Conservation (phyloP, 2,329 filamentous ascomycete species). For the Fusarium floridanum region DNA sequence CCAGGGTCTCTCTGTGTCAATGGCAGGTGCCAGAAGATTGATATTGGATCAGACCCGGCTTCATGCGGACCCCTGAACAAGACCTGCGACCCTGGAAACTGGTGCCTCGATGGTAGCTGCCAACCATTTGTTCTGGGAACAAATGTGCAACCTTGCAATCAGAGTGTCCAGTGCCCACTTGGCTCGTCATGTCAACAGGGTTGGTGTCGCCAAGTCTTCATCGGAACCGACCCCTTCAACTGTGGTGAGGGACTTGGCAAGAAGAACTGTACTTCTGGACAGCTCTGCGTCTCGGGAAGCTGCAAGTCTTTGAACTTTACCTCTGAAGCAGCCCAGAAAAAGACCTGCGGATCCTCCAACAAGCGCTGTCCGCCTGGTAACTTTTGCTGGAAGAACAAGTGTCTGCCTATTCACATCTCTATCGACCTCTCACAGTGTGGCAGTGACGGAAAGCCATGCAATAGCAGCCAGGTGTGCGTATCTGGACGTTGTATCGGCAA, state of each 20-base stretch:
- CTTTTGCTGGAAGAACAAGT: slow-evolving; percentile 18
- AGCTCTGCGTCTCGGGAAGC: slow-evolving; percentile 28
- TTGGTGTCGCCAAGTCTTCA: slow-evolving; percentile 23
- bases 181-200: slow-evolving; percentile 12
- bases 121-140: slow-evolving; percentile 31
- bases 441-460: slow-evolving; percentile 11
- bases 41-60: slow-evolving; percentile 31
- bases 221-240: slow-evolving; percentile 26
- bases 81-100: slow-evolving; percentile 31
- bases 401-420: slow-evolving; percentile 22
- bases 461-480: slow-evolving; percentile 20
- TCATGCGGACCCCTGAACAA: slow-evolving; percentile 23
- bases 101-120: slow-evolving; percentile 38
- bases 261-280: slow-evolving; percentile 23
- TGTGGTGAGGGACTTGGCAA: slow-evolving; percentile 9
- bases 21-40: slow-evolving; percentile 22
- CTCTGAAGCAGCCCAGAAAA: neutral
- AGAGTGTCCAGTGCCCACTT: slow-evolving; percentile 20
- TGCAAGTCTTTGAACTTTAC: slow-evolving; percentile 26
- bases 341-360: slow-evolving; percentile 12
- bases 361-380: slow-evolving; percentile 17
- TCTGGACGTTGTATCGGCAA: slow-evolving; percentile 28
- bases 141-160: slow-evolving; percentile 31
- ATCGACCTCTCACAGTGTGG: slow-evolving; percentile 24
- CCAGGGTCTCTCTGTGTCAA: slow-evolving; percentile 37